These are phyloP conservation scores for Millerozyma acaciae DNA, from an alignment of 805 yeast species.

Conservation along the genomic window DNA sequence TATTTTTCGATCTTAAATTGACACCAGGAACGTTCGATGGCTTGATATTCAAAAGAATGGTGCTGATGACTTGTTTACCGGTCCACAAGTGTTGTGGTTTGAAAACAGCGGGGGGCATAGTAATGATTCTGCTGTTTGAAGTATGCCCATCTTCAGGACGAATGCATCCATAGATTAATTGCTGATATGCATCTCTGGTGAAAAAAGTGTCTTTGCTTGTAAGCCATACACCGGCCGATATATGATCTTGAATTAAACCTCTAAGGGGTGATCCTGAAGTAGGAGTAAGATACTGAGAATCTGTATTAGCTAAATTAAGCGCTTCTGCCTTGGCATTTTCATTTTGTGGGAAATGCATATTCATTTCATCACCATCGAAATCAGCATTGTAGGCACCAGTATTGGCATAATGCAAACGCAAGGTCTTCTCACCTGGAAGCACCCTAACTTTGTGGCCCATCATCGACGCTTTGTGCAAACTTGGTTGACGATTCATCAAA, in stretches of 20 bases:
- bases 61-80: slow-evolving; percentile 93
- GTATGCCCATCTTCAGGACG: slow-evolving; percentile 98
- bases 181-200: slow-evolving; percentile 89
- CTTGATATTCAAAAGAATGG: slow-evolving; percentile 83
- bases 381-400: slow-evolving; percentile 99
- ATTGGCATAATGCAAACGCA: slow-evolving; percentile 95
- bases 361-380: slow-evolving; percentile 99
- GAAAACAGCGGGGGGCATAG: slow-evolving; percentile 84
- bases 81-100: slow-evolving; percentile 95
- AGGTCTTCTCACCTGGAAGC: slow-evolving; percentile 93
- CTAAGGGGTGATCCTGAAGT: slow-evolving; percentile 98
- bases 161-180: slow-evolving; percentile 86
- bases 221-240: slow-evolving; percentile 98
- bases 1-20: slow-evolving; percentile 77
- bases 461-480: slow-evolving; percentile 98
- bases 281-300: slow-evolving; percentile 95
- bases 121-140: slow-evolving; percentile 56
- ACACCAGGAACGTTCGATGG: slow-evolving; percentile 89
- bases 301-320: slow-evolving; percentile 89
- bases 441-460: slow-evolving; percentile 99
- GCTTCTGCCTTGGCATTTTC: slow-evolving; percentile 98
- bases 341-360: slow-evolving; percentile 98
- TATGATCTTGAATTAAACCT: slow-evolving; percentile 98
- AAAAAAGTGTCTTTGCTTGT: slow-evolving; percentile 90
- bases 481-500: slow-evolving; percentile 98